phyloP scores from a whole-genome alignment of 257 asterid genomes.

The Craterostigma plantagineum region DNA sequence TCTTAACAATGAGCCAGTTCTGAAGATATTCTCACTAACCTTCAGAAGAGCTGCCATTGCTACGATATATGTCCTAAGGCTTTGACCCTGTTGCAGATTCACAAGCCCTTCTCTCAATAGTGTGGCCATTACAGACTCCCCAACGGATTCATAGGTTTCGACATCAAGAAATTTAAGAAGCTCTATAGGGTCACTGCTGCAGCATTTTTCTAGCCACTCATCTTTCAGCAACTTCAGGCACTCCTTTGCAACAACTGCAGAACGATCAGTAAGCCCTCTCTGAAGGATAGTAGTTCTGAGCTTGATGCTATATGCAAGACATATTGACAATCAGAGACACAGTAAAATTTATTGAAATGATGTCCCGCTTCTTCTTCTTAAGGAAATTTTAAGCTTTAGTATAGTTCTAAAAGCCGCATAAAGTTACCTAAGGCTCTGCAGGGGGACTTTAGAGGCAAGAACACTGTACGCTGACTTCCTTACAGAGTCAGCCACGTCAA shows the following conservation, averaged over 20 bases:
- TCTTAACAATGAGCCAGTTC: background rate
- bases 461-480: constrained; percentile 75
- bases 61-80: constrained; percentile 28
- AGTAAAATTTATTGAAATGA: background rate
- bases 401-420: background rate
- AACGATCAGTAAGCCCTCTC: constrained; percentile 92
- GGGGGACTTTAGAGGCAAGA: constrained; percentile 65
- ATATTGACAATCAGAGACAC: background rate
- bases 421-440: constrained; percentile 80
- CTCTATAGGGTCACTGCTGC: constrained; percentile 58
- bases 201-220: constrained; percentile 77
- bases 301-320: constrained; percentile 40
- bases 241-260: constrained; percentile 57
- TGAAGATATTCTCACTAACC: constrained; percentile 25
- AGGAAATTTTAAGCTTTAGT: too few species aligned
- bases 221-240: constrained; percentile 76
- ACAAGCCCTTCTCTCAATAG: constrained; percentile 53
- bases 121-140: constrained; percentile 52
- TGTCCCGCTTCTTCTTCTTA: too few species aligned
- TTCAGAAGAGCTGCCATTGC: constrained; percentile 30
- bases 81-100: constrained; percentile 48
- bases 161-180: constrained; percentile 83
- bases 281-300: constrained; percentile 68
- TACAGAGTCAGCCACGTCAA: constrained; percentile 76
- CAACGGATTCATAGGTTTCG: constrained; percentile 87